phyloP scores from a whole-genome alignment of 257 asterid genomes.

The Solanum tarijense region DNA sequence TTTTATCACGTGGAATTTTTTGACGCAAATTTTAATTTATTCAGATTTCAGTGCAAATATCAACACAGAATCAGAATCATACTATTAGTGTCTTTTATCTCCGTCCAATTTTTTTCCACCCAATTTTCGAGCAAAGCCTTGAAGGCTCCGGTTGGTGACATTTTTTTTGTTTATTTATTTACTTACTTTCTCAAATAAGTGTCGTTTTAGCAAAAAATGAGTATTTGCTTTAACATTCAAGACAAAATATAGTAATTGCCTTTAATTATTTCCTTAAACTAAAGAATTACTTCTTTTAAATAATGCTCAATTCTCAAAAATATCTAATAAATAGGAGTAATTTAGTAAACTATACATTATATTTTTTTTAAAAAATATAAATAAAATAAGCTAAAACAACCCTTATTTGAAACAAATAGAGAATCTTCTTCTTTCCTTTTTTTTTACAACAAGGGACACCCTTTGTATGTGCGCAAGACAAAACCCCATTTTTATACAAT shows the following conservation, averaged over 20 bases:
- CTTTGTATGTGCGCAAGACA: not conserved
- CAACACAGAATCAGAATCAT: no score
- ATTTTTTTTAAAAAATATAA: no score
- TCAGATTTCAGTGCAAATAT: rapidly evolving
- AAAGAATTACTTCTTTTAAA: not conserved
- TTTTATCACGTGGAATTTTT: no score
- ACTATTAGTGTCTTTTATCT: not conserved
- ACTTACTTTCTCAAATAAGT: no score
- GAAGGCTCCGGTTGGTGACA: not conserved
- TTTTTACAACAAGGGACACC: not conserved
- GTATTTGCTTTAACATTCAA: not conserved
- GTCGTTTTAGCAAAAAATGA: no score
- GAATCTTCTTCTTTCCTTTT: not conserved
- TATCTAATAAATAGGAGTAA: not conserved
- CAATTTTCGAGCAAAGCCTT: not conserved
- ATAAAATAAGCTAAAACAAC: not conserved
- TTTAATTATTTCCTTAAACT: not conserved
- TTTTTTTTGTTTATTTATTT: not conserved
- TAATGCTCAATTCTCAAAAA: not conserved
- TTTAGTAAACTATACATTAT: no score
- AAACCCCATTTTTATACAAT: not conserved
- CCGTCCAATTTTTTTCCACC: not conserved
- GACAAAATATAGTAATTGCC: not conserved
- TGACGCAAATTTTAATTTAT: no score
- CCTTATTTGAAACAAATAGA: no score